Evolutionary conservation across 495 filamentous ascomycete genomes (phyloP).

Genomic region (Penicillium tannophilum): DNA sequence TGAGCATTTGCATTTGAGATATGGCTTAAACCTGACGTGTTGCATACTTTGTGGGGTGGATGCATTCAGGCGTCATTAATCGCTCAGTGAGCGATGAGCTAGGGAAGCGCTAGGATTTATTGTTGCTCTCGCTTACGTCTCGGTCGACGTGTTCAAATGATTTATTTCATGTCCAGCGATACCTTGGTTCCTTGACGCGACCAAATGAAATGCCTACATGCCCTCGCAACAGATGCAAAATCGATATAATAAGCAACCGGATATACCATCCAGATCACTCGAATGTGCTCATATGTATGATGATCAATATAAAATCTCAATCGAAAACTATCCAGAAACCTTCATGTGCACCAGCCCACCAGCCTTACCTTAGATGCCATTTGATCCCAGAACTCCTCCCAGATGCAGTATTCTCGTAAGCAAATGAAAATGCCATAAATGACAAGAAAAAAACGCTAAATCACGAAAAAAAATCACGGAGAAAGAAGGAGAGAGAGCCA

Average conservation of each 20-base stretch:
- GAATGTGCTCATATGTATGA: background rate
- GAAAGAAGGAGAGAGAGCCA: background rate
- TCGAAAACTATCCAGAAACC: background rate
- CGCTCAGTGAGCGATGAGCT: background rate
- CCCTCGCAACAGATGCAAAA: background rate
- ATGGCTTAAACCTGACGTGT: background rate
- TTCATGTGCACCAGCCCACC: background rate
- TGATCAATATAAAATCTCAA: background rate
- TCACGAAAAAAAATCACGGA: background rate
- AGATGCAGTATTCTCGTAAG: background rate
- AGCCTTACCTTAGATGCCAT: background rate
- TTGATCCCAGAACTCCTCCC: background rate
- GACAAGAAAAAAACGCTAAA: background rate
- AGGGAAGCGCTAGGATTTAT: background rate
- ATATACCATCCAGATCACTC: background rate
- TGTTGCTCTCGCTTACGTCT: background rate
- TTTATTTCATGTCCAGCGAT: background rate
- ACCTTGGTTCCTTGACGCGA: background rate
- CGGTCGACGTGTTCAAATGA: background rate
- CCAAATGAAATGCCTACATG: background rate
- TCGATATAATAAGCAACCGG: background rate
- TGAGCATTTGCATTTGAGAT: conserved; percentile 1
- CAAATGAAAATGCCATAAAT: background rate
- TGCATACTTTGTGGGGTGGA: background rate
- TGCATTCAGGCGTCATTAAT: background rate